Evolutionary conservation across 2,329 filamentous ascomycete species (phyloP).

Genomic region (Fusarium veterinarium): DNA sequence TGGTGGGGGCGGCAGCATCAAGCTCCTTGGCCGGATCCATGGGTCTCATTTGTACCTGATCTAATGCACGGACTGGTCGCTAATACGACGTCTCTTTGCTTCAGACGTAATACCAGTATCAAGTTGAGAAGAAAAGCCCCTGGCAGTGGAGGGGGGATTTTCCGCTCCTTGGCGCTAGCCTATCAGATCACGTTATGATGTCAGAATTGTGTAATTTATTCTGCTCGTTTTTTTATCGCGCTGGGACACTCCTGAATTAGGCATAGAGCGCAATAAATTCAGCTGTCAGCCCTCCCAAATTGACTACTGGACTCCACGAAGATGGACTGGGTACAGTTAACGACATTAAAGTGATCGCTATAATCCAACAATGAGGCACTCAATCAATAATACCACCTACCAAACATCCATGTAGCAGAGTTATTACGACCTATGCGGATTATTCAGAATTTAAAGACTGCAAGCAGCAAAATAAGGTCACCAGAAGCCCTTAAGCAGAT

Average conservation of each 20-base stretch:
- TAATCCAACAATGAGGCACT: neutral
- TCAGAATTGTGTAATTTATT: neutral
- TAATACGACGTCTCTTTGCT: slow-evolving; percentile 1
- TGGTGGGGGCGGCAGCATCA: neutral
- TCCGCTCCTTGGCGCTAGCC: neutral
- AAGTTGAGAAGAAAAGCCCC: neutral
- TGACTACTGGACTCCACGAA: neutral
- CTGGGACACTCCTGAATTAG: neutral
- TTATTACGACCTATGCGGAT: no score
- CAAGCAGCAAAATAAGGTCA: neutral
- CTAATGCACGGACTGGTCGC: neutral
- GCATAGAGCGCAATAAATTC: neutral
- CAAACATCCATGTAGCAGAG: neutral
- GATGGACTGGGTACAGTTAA: neutral
- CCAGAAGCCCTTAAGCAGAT: neutral
- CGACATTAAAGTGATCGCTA: neutral
- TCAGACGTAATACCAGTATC: neutral
- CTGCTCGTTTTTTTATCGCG: neutral
- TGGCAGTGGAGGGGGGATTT: neutral
- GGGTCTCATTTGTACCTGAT: neutral
- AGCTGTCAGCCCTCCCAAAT: neutral
- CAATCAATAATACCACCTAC: neutral
- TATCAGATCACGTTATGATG: neutral
- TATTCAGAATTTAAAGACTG: neutral
- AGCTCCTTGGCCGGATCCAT: neutral